Evolutionary conservation across 345 rosid genomes (phyloP).

Genomic region (Stellera chamaejasme): DNA sequence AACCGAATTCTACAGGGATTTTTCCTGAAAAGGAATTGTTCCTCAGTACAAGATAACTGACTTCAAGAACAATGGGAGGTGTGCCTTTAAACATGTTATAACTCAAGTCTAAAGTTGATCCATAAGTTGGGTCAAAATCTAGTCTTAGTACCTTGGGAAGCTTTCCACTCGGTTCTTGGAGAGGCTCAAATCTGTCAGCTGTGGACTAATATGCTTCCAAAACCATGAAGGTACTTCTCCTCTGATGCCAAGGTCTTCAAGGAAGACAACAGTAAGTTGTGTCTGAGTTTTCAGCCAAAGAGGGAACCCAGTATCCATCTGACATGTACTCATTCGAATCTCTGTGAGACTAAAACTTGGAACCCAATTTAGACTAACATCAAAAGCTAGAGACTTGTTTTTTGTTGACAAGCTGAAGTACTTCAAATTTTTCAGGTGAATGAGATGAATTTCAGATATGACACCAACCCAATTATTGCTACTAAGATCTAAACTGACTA

Average conservation of each 20-base stretch:
- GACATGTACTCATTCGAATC: slow-evolving; percentile 9
- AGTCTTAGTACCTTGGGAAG: slow-evolving; percentile 8
- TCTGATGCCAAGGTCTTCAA: slow-evolving; percentile 14
- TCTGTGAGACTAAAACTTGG: slow-evolving; percentile 16
- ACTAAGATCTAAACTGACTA: slow-evolving; percentile 7
- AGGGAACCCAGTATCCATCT: slow-evolving; percentile 21
- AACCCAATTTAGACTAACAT: slow-evolving; percentile 14
- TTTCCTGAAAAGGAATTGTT: too few relatives aligned
- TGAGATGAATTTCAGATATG: slow-evolving; percentile 16
- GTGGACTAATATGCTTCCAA: slow-evolving; percentile 9
- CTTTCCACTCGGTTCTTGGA: slow-evolving; percentile 9
- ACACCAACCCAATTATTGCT: slow-evolving; percentile 21
- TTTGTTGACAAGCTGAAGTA: not conserved
- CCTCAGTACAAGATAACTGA: too few relatives aligned
- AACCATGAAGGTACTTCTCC: slow-evolving; percentile 21
- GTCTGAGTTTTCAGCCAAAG: slow-evolving; percentile 21
- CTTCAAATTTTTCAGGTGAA: slow-evolving; percentile 8
- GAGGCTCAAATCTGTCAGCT: slow-evolving; percentile 6
- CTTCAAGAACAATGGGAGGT: slow-evolving; percentile 10
- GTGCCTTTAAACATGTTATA: slow-evolving; percentile 13
- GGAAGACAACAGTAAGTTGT: not conserved
- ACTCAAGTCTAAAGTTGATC: slow-evolving; percentile 3
- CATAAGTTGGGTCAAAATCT: not conserved
- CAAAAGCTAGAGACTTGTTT: slow-evolving; percentile 12
- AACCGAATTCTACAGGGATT: slow-evolving; percentile 7